These are phyloP conservation scores for Venturia carpophila DNA, from an alignment of 2,329 filamentous ascomycete genomes.

Conservation along the genomic window DNA sequence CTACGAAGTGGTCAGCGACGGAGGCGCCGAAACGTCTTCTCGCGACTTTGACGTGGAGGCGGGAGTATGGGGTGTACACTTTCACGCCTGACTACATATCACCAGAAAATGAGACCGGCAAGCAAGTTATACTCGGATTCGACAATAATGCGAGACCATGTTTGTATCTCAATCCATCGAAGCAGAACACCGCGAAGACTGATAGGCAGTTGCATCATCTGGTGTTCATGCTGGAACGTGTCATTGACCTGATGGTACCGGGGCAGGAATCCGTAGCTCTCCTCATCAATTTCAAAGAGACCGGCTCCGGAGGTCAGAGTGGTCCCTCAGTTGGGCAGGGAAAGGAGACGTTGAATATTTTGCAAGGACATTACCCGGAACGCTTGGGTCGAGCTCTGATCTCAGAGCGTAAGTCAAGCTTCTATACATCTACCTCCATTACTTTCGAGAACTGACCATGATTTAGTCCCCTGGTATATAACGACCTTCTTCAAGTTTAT, in stretches of 20 bases:
- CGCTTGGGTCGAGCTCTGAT: slow-evolving; percentile 81
- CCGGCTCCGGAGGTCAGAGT: slow-evolving; percentile 49
- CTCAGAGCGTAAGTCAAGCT: slow-evolving; percentile 60
- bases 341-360: slow-evolving; percentile 76
- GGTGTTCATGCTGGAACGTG: slow-evolving; percentile 90
- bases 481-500: slow-evolving; percentile 94
- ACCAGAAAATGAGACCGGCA: slow-evolving; percentile 91
- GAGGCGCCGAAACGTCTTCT: slow-evolving; percentile 73
- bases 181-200: slow-evolving; percentile 86
- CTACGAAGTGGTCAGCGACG: slow-evolving; percentile 78
- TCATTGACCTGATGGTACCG: slow-evolving; percentile 77
- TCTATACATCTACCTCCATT: slow-evolving; percentile 16
- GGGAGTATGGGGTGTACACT: slow-evolving; percentile 76
- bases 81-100: slow-evolving; percentile 82
- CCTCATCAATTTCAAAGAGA: slow-evolving; percentile 84
- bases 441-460: slow-evolving; percentile 21
- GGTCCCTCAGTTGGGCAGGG: slow-evolving; percentile 71
- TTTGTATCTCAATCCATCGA: slow-evolving; percentile 79
- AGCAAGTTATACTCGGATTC: slow-evolving; percentile 83
- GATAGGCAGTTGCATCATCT: slow-evolving; percentile 87
- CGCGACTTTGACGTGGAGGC: slow-evolving; percentile 75
- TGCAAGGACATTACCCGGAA: slow-evolving; percentile 95
- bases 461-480: slow-evolving; percentile 77
- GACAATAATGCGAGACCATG: slow-evolving; percentile 82
- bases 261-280: slow-evolving; percentile 81